Evolutionary conservation across 2,329 filamentous ascomycete genomes (phyloP), one percentile per base, ranked within the genome.

Genomic region (Lasiodiplodia sp.): DNA sequence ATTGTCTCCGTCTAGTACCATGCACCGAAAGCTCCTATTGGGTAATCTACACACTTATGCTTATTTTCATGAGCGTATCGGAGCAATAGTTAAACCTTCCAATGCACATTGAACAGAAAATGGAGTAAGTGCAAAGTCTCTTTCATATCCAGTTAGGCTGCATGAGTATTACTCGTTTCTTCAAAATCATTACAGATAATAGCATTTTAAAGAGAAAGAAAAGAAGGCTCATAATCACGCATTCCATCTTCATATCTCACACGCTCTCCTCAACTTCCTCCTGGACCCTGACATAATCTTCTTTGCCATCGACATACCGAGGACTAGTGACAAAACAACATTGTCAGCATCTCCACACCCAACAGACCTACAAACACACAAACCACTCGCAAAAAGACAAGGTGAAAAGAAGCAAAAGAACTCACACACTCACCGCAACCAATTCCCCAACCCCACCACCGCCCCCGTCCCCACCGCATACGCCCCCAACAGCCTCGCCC

Each of bases 381-480:
- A 8, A 34, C 31, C 31, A 34, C 31, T 10, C 8, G 1, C 31
- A 6, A 31, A 31, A 44, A 7, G 4, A 44, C 5, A 4, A 18
- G 16, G 16, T 1, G 6, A 23, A 18, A 8, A 23, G 21, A 11
- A 44, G 3, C 11, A 8, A 10, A 44, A 34, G 18, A 14, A 47
- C 18, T 8, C 1, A 1, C 21, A 58, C 58, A 81, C 82, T 77
- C 83, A 88, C 87, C 81, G 84, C 51, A 83, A 72, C 71, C 80
- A 82, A 71, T 88, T 89, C 76, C 77, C 86, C 64, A 80, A 76
- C 0, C 78, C 83, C 10, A 89, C 85, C 72, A 89, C 85, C 2
- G 81, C 85, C 37, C 85, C 87, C 47, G 81, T 81, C 18, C 81
- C 83, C 0, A 83, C 80, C 1, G 86, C 86, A 76, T 85, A 88